Conservation (phyloP, 768 basidiomycete species). For the Fomitopsis serialis region DNA sequence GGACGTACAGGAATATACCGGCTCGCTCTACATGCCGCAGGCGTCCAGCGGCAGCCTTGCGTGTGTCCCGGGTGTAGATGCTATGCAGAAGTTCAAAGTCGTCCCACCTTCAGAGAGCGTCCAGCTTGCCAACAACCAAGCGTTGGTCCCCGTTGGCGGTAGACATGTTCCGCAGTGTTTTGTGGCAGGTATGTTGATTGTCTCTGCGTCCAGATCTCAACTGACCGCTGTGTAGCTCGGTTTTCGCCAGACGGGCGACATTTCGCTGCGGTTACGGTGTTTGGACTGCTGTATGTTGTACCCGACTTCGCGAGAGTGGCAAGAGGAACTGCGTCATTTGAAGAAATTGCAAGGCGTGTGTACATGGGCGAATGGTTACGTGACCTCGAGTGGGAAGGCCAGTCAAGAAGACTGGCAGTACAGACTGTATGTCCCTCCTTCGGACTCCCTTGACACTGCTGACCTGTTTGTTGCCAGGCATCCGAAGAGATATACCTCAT, state of each 20-base stretch:
- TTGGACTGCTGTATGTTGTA: conserved; percentile 15
- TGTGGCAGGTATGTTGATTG: conserved; percentile 8
- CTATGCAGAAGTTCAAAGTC: conserved; percentile 9
- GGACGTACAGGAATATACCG: neutral
- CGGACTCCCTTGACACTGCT: neutral
- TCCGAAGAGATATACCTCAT: conserved; percentile 16
- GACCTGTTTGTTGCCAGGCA: conserved; percentile 4
- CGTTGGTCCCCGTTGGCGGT: conserved; percentile 4
- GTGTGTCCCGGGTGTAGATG: conserved; percentile 6
- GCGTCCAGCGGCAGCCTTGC: neutral
- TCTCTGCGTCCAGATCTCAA: neutral
- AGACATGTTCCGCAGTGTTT: conserved; percentile 5
- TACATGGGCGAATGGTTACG: conserved; percentile 14
- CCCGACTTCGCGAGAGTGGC: conserved; percentile 16
- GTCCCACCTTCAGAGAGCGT: conserved; percentile 4
- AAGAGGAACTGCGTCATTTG: conserved; percentile 1
- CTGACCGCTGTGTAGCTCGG: conserved; percentile 7
- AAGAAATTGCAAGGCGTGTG: conserved; percentile 12
- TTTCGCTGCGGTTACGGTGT: conserved; percentile 13
- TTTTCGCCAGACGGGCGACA: conserved; percentile 21
- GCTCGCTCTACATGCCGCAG: neutral
- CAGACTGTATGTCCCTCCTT: conserved; percentile 10
- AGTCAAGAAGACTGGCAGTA: conserved; percentile 9
- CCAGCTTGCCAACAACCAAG: neutral
- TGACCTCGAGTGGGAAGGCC: conserved; percentile 15